A percentile compares a stretch with the other conserved stretches of the same genome.
phyloP scores from a whole-genome alignment of 2,329 filamentous ascomycete species.

The Lojkania enalia region DNA sequence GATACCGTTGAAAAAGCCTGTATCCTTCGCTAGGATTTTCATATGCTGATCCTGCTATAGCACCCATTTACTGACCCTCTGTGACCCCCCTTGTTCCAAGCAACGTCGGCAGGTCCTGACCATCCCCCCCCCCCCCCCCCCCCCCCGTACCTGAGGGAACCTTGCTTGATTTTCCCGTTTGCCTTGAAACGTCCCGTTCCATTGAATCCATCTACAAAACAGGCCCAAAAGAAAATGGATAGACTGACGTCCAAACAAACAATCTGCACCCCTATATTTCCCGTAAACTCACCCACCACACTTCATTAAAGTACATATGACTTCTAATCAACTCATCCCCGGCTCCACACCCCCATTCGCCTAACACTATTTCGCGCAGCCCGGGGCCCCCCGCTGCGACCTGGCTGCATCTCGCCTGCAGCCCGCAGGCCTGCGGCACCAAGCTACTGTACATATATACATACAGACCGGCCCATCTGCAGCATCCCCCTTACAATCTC shows the following conservation, averaged over 20 bases:
- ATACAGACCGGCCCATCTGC: background rate
- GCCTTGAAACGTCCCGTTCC: no score
- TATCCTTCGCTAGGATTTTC: no score
- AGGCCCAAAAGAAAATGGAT: background rate
- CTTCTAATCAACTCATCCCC: no score
- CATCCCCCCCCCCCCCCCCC: background rate
- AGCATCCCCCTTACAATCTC: background rate
- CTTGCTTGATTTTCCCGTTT: no score
- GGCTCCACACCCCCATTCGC: no score
- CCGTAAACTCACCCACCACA: constrained; percentile 3
- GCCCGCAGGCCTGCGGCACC: background rate
- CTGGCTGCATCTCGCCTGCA: background rate
- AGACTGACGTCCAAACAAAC: background rate
- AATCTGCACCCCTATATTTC: constrained; percentile 6
- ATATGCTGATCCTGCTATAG: no score
- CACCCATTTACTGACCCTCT: no score
- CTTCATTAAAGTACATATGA: background rate
- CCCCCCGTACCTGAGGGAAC: background rate
- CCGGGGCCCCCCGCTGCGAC: background rate
- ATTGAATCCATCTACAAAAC: background rate
- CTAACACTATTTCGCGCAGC: background rate
- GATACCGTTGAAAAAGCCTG: no score
- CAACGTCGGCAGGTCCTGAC: background rate
- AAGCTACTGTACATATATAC: background rate
- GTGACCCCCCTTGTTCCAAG: no score